Evolutionary conservation across 768 basidiomycete genomes (phyloP), one percentile per base, ranked within the genome.

Genomic region (Rossbeevera mucosa): DNA sequence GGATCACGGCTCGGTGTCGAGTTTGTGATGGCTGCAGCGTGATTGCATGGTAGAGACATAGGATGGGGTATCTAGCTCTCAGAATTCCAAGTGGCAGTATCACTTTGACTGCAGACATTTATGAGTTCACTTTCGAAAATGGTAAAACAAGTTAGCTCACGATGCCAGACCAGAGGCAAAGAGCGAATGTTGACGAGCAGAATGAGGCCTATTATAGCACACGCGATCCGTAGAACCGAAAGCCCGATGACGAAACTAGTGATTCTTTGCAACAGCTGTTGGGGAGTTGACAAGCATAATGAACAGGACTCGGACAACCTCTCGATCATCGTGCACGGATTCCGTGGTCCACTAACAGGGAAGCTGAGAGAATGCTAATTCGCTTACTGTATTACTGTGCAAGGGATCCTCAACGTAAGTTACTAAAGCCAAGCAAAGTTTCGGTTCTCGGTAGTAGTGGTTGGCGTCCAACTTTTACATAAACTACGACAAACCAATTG

Each of bases 101-200:
- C 7, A 59, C 57, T 0, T 22, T 54, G 33, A 40, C 58, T 59
- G 36, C 2, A 4, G 11, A 42, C 3, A 12, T 18, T 21, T 25
- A 31, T 16, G n/a, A 59, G 46, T 4, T 11, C 25, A 6, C 9
- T 30, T 18, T 28, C 16, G 16, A 12, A 25, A 26, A 11, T 18
- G 26, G n/a, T 22, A 48, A 21, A 16, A 25, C 30, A 7, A n/a
- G n/a, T n/a, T n/a, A 11, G 5, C 58, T 52, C 38, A 59, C 58
- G 31, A 9, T 59, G 57, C 57, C 58, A 59, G 7, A 54, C 22
- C 38, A 59, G 13, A 1, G 58, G 58, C 16, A 59, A 7, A 6
- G 58, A 52, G 7, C 58, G 51, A 22, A 29, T 44, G 16, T 60
- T 60, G 40, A 60, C 38, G 31, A 60, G 6, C 11, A 60, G 13